phyloP scores from a whole-genome alignment of 2,329 filamentous ascomycete genomes.

The Ophiostoma fasciatum region DNA sequence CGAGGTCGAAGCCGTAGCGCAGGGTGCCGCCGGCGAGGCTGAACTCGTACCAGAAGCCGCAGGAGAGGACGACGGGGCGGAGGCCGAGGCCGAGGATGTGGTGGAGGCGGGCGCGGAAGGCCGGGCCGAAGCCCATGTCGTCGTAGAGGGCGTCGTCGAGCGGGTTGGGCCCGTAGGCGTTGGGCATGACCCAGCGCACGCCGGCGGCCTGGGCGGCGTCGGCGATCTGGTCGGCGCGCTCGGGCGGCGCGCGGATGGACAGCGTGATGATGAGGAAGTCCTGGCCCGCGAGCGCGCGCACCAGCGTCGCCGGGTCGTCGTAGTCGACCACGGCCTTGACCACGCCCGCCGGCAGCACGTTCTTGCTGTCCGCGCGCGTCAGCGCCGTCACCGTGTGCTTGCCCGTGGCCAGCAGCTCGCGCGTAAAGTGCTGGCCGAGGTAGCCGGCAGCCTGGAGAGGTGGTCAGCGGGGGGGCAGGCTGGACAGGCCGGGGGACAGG shows the following conservation, averaged over 20 bases:
- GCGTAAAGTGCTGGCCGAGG: slow-evolving; percentile 12
- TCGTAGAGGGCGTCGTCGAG: slow-evolving; percentile 4
- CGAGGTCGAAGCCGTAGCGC: slow-evolving; percentile 17
- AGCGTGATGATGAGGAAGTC: slow-evolving; percentile 14
- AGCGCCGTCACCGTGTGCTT: slow-evolving; percentile 35
- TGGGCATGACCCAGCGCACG: slow-evolving; percentile 30
- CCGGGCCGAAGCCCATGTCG: slow-evolving; percentile 14
- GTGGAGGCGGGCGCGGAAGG: slow-evolving; percentile 9
- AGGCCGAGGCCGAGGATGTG: slow-evolving; percentile 25
- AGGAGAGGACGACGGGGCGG: slow-evolving; percentile 20
- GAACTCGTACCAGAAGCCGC: slow-evolving; percentile 38
- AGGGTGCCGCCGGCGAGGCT: slow-evolving; percentile 21
- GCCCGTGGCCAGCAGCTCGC: slow-evolving; percentile 16
- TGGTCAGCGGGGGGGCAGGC: background rate
- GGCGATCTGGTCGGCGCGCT: slow-evolving; percentile 24
- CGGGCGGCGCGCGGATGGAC: slow-evolving; percentile 15
- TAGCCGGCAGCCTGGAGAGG: slow-evolving; percentile 13
- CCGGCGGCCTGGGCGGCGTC: slow-evolving; percentile 27
- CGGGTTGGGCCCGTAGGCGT: slow-evolving; percentile 20
- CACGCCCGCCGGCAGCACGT: slow-evolving; percentile 24
- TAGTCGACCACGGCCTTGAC: slow-evolving; percentile 25
- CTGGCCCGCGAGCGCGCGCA: slow-evolving; percentile 9
- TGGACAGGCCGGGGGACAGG: background rate
- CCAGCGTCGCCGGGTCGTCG: slow-evolving; percentile 12
- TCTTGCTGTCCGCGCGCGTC: slow-evolving; percentile 27